phyloP scores from a whole-genome alignment of 495 filamentous ascomycete species.

The Parathielavia appendiculata region DNA sequence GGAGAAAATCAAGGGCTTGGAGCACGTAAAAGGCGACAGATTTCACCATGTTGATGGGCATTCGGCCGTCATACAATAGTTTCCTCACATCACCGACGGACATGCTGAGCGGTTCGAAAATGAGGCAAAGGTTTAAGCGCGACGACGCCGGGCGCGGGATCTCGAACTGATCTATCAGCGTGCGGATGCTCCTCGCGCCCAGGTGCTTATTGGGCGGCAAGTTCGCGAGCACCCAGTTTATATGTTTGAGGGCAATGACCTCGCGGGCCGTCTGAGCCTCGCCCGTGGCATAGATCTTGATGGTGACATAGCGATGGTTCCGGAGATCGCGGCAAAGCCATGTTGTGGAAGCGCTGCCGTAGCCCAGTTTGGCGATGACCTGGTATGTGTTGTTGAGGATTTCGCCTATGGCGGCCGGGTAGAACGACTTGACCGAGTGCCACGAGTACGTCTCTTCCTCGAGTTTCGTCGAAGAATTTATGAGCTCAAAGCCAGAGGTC shows the following conservation, averaged over 20 bases:
- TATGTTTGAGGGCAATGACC: background rate
- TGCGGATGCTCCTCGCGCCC: background rate
- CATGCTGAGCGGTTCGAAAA: background rate
- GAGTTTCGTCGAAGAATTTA: no score
- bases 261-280: background rate
- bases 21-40: background rate
- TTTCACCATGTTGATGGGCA: constrained; percentile 2
- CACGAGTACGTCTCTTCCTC: constrained; percentile 38
- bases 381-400: constrained; percentile 39
- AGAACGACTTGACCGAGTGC: constrained; percentile 38
- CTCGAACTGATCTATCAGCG: background rate
- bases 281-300: constrained; percentile 6
- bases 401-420: constrained; percentile 41
- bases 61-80: background rate
- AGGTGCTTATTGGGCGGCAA: background rate
- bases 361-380: constrained; percentile 44
- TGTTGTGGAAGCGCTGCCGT: constrained; percentile 43
- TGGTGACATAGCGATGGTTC: background rate
- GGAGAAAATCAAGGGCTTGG: constrained; percentile 6
- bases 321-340: constrained; percentile 45
- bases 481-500: no score
- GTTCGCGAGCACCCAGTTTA: background rate
- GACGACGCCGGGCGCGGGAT: background rate
- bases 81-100: background rate
- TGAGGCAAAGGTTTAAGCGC: background rate